Conservation (phyloP, 225 moss, liverwort and hornwort species). For the Pseudoscleropodium purum region DNA sequence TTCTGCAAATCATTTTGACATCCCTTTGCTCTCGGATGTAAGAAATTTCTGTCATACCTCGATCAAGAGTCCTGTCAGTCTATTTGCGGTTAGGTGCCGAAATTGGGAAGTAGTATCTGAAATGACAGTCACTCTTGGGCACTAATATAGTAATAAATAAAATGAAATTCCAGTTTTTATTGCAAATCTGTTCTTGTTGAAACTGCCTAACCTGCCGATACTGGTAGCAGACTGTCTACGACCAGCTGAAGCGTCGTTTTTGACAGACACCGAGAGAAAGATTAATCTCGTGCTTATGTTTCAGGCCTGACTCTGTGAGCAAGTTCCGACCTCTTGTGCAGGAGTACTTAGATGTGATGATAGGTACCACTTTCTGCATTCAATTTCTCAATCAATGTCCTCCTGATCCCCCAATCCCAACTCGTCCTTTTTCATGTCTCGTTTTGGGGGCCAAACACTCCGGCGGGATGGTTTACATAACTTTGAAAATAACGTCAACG, state of each 20-base stretch:
- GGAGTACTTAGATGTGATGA: conserved; percentile 57
- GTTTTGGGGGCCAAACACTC: neutral
- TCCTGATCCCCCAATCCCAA: neutral
- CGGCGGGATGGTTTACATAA: neutral
- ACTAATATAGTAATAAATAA: neutral
- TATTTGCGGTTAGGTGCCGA: neutral
- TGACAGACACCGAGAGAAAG: neutral
- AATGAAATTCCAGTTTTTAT: neutral
- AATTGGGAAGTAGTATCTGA: neutral
- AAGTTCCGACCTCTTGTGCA: conserved; percentile 57
- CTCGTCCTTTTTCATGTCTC: neutral
- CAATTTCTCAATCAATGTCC: neutral
- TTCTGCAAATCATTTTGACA: neutral
- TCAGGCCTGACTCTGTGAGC: conserved; percentile 63
- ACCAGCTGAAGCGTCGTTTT: neutral
- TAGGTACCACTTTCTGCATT: conserved; percentile 32
- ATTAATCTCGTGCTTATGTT: neutral
- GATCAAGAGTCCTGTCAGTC: neutral
- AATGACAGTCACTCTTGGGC: neutral
- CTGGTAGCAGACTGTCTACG: neutral
- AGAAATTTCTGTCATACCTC: neutral
- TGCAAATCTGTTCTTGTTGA: neutral
- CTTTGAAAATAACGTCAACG: neutral
- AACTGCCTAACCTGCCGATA: neutral
- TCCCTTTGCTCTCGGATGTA: neutral